Conservation (phyloP, 352 stramenopile genomes). For the Globisporangium canariense region DNA sequence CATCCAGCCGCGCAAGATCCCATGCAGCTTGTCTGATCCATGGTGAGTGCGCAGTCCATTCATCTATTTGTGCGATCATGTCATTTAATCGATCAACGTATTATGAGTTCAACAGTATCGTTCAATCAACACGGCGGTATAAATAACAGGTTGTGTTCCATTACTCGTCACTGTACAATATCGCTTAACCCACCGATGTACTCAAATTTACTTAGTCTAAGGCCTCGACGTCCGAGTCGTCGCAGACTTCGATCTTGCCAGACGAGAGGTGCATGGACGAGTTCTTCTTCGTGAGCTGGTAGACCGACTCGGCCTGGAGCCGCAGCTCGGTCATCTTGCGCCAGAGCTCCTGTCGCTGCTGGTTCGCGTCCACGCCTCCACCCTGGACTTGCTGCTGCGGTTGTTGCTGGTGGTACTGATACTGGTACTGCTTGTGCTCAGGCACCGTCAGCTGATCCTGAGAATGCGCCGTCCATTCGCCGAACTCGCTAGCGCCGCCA, state of each 20-base stretch:
- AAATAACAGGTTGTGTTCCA: slow-evolving; percentile 1
- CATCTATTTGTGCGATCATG: slow-evolving; percentile 7
- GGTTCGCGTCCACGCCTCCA: slow-evolving; percentile 1
- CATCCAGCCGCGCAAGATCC: background rate
- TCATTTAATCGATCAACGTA: background rate
- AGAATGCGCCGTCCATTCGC: background rate
- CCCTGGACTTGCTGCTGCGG: background rate
- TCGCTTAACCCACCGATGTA: background rate
- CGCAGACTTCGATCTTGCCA: slow-evolving; percentile 18
- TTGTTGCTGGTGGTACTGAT: slow-evolving; percentile 2
- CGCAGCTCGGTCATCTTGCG: slow-evolving; percentile 55
- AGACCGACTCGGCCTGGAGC: slow-evolving; percentile 53
- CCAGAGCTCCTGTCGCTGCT: slow-evolving; percentile 29
- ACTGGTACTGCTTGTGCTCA: background rate
- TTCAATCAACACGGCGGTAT: background rate
- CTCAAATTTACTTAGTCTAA: background rate
- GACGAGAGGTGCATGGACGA: slow-evolving; percentile 26
- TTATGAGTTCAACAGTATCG: too few species aligned
- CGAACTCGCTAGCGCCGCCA: background rate
- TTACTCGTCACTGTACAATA: background rate
- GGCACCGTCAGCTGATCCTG: background rate
- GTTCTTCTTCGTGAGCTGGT: slow-evolving; percentile 51
- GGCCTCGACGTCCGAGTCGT: slow-evolving; percentile 4
- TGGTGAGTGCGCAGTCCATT: background rate
- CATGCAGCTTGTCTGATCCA: background rate